Conservation (phyloP, 2,329 filamentous ascomycete species). For the Exophiala sp. region DNA sequence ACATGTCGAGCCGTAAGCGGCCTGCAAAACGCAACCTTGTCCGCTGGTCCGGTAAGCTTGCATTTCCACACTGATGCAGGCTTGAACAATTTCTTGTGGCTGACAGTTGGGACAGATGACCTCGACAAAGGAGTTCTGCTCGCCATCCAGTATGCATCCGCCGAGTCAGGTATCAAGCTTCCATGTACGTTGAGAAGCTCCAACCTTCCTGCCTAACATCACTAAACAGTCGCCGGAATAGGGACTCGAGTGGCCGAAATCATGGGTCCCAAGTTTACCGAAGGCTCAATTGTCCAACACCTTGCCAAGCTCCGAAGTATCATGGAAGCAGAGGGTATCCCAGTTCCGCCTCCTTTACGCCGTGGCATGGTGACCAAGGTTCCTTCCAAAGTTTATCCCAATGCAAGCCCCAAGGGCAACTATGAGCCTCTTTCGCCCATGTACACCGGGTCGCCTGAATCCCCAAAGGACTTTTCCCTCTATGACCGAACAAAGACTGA, state of each 20-base stretch:
- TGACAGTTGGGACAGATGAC: conserved; percentile 35
- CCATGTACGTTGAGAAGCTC: conserved; percentile 34
- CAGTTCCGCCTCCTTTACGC: conserved; percentile 38
- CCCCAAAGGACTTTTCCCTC: background rate
- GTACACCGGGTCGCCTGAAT: conserved; percentile 4
- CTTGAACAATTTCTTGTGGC: conserved; percentile 2
- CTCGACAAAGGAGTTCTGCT: conserved; percentile 41
- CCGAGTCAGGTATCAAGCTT: conserved; percentile 35
- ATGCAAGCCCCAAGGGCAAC: conserved; percentile 3
- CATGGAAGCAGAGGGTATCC: conserved; percentile 30
- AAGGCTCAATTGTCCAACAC: conserved; percentile 44
- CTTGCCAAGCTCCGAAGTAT: conserved; percentile 41
- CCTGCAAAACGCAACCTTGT: conserved; percentile 36
- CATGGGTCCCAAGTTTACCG: conserved; percentile 39
- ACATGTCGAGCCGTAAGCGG: conserved; percentile 14
- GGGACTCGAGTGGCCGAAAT: conserved; percentile 35
- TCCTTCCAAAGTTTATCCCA: conserved; percentile 24
- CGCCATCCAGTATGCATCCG: conserved; percentile 40
- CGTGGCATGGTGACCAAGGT: conserved; percentile 31
- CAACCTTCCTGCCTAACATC: background rate
- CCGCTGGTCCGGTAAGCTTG: conserved; percentile 39
- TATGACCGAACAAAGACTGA: conserved; percentile 5
- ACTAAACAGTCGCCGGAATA: background rate
- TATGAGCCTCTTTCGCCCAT: conserved; percentile 7
- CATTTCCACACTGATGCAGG: background rate